Evolutionary conservation across 2,329 filamentous ascomycete genomes (phyloP), one percentile per base, ranked within the genome.

Genomic region (Claviceps sp.): DNA sequence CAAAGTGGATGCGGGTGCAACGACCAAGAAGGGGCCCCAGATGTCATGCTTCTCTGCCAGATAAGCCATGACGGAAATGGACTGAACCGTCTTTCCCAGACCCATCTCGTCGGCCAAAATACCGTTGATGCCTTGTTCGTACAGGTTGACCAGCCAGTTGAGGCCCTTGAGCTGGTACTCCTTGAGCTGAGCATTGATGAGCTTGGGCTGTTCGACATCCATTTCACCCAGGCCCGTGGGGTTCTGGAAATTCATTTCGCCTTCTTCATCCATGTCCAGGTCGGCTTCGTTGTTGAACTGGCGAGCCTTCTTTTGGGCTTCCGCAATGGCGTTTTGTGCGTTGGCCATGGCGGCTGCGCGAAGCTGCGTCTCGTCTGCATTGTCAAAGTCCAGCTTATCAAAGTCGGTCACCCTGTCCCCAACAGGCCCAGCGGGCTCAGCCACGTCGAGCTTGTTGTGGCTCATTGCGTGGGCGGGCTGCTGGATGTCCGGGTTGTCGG

Each of bases 181-280:
- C 67, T 98, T 98, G 63, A 98, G 81, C 65, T 95, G 88, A 49
- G 90, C 88, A 57, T 87, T 90, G 62, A 98, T 80, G 70, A 97
- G 82, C 69, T 89, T 94, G 8, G 93, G 93, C 66, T 98, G 93
- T 56, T 90, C 84, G 52, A 98, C 88, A 62, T 95, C 87, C 58
- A 95, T 88, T 60, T 93, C 90, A 60, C 91, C 91, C 60, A 98
- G 77, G 62, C 91, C 93, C 4, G 90, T 93, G 0, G 93, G 93
- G 65, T 98, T 97, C 71, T 98, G 93, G 75, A 98, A 98, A 71
- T 98, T 98, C 86, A 98, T 88, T 71, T 98, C 93, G 60, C 90
- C 91, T 62, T 96, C 90, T 53, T 96, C 89, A 58, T 93, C 86
- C 67, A 86, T 82, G 53, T 80, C 80, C 7, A 68, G 60, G 46